Evolutionary conservation across 108 stramenopile genomes (phyloP), one percentile per base, ranked within the genome.

Genomic region (Fragilariopsis cylindrus): DNA sequence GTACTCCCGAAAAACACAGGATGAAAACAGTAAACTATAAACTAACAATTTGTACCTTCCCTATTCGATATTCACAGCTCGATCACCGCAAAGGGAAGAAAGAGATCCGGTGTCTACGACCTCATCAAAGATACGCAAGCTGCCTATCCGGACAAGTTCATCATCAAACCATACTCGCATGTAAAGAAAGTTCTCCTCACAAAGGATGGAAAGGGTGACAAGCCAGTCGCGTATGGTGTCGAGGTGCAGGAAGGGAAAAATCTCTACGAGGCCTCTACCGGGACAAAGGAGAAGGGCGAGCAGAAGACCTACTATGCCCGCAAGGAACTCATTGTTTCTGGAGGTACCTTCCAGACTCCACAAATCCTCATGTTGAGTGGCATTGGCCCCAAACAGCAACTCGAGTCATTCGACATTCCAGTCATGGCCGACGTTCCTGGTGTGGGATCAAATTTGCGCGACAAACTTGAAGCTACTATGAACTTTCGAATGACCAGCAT

Each of bases 311-410:
- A 78, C 43, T 19, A 42, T 57, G 48, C 52, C 30, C 18, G 48
- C 40, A 63, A 79, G 68, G 87, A 88, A 72, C 87, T 93, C 45
- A 87, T 93, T 13, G 41, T 91, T 40, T 76, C 81, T 7, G 81
- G 84, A 4, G 92, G 92, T 39, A 79, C 90, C 41, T 75, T 88
- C 54, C 58, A 65, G 56, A 81, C 90, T n/a, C 90, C 90, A 48
- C 90, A 93, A 76, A 60, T 93, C 46, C 72, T 93, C 3, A 70
- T 73, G 70, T 45, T 57, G 19, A 82, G 82, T 6, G 92, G 90
- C 16, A 81, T 93, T 39, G 85, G 88, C 12, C 69, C 72, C 42
- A 42, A 45, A 15, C 73, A 69, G 7, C 57, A 77, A 40, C 62
- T 86, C 42, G 42, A 56, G n/a, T 30, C 30, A 30, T 44, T 79